Evolutionary conservation across 2,329 filamentous ascomycete species (phyloP).

Genomic region (Metarhizium anisopliae): DNA sequence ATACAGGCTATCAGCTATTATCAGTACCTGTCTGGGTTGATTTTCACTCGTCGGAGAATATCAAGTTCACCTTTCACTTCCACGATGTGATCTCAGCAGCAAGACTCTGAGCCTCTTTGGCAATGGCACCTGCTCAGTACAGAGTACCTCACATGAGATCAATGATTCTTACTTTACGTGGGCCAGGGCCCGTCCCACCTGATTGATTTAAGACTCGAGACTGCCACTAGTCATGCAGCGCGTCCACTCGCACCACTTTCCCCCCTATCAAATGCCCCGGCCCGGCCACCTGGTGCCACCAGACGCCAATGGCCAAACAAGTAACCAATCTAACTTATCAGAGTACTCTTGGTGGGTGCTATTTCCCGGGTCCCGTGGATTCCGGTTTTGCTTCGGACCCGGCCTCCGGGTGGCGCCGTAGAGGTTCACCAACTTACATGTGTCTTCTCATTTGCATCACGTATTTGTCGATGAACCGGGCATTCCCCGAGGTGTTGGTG

Average conservation of each 20-base stretch:
- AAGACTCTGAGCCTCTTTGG: background rate
- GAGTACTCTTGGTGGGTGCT: background rate
- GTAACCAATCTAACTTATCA: background rate
- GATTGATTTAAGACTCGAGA: background rate
- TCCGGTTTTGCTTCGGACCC: conserved; percentile 4
- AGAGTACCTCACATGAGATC: background rate
- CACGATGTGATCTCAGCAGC: background rate
- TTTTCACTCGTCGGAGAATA: too few relatives aligned
- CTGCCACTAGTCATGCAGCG: background rate
- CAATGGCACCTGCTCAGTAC: background rate
- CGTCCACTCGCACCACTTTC: too few relatives aligned
- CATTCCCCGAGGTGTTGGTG: too few relatives aligned
- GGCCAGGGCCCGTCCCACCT: too few relatives aligned
- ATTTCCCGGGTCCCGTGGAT: conserved; percentile 7
- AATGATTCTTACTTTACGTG: too few relatives aligned
- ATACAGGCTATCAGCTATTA: too few relatives aligned
- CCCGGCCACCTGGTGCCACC: too few relatives aligned
- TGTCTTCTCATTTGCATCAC: background rate
- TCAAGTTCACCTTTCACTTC: too few relatives aligned
- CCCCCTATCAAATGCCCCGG: too few relatives aligned
- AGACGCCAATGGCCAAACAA: too few relatives aligned
- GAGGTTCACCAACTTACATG: background rate
- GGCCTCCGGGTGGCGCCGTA: background rate
- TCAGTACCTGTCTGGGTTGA: too few relatives aligned
- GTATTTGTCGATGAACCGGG: too few relatives aligned